Percentiles rank a stretch among this genome's conserved stretches.
phyloP scores from a whole-genome alignment of 2,329 filamentous ascomycete genomes.

The Colletotrichum liriopes region DNA sequence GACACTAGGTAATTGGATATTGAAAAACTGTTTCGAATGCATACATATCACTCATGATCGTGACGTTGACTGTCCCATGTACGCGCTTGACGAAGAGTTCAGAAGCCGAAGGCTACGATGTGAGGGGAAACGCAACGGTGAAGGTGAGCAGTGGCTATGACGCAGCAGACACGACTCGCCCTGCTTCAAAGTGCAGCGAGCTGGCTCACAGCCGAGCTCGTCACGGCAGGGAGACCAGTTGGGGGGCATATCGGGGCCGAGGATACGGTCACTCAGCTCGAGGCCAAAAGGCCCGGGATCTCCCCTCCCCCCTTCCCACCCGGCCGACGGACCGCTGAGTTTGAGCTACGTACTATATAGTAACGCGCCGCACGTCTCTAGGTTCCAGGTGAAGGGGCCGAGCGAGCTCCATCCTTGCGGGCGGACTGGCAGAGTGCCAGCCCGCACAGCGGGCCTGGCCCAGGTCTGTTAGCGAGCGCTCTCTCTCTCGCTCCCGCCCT shows the following conservation, averaged over 20 bases:
- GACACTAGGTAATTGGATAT: slow-evolving; percentile 30
- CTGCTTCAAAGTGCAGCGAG: not conserved
- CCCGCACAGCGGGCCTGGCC: not conserved
- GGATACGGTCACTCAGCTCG: not conserved
- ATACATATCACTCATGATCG: too few species aligned
- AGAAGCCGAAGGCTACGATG: not conserved
- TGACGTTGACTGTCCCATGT: not conserved
- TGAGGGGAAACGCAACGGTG: not conserved
- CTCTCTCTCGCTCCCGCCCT: not conserved
- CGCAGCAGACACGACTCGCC: not conserved
- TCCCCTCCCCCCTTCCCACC: not conserved
- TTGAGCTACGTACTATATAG: not conserved
- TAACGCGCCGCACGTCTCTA: not conserved
- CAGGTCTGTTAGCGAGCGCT: not conserved
- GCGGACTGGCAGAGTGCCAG: not conserved
- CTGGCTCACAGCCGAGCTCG: too few species aligned
- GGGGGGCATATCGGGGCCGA: not conserved
- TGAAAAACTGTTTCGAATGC: not conserved
- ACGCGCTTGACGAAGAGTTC: not conserved
- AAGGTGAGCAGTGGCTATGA: not conserved
- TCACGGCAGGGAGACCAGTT: not conserved
- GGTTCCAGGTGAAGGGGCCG: not conserved
- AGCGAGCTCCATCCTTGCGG: slow-evolving; percentile 8
- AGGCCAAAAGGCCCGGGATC: not conserved
- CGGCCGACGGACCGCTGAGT: slow-evolving; percentile 18